Base-by-base conservation (phyloP, 2,329 filamentous ascomycete genomes). In the Clonostachys rhizophaga region DNA sequence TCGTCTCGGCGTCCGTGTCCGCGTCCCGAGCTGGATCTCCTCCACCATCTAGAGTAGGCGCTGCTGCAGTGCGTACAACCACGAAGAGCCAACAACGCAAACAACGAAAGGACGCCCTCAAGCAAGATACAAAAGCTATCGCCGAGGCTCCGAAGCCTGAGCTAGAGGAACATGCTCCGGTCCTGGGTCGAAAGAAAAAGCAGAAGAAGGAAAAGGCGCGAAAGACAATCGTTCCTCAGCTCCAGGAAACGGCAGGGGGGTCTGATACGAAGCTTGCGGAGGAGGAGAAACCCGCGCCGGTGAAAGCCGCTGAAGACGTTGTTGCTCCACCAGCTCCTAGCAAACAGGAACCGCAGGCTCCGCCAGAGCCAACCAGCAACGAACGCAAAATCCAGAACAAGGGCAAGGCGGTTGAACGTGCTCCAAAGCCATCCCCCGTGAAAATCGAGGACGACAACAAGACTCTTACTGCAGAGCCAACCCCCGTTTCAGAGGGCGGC, bases 11-110 rank as follows among this genome's bases (percentile, higher is more conserved):
- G 3, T 88, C 87, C 3, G 67, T 87, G 34, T 89, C 78, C 1
- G 71, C 73, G 14, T 83, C 88, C 13, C 79, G 87, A 40, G 81
- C 87, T 14, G 87, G 76, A 58, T 90, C 87, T 5, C 87, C 88
- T 5, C 86, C 84, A 8, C 78, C 78, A 3, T 60, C 52, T 47
- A 85, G 77, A 55, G 71, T 90, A 43, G 87, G 87, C 5, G 81
- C 82, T 42, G 86, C 86, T 5, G 82, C 85, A 13, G 73, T 88
- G 4, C 76, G 86, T 50, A 70, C 72, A 18, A 87, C 85, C 42
- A 90, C 87, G 9, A 91, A 91, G 70, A 90, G 84, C 57, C 85
- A 89, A 61, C 80, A 87, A 60, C 86, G 87, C 60, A 92, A 91
- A 64, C 81, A 88, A 57, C 81, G 84, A 52, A 85, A 84, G 61